A percentile compares a stretch with the other conserved stretches of the same genome.
These are phyloP conservation scores for Aspergillus biplanus DNA, from an alignment of 495 filamentous ascomycete species.

Conservation along the genomic window DNA sequence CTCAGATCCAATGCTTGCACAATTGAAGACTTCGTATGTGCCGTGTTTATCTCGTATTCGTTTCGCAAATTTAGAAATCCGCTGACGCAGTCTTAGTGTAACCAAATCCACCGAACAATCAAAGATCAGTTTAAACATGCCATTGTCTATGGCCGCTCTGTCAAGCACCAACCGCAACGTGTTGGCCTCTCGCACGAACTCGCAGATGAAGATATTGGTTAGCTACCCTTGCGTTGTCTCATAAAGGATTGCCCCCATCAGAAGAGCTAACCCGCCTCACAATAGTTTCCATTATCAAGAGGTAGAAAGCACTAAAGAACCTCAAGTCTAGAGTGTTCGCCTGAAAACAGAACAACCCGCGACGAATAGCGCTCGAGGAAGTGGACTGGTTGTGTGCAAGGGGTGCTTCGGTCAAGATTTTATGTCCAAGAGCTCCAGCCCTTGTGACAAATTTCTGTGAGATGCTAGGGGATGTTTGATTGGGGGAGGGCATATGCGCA, in stretches of 20 bases:
- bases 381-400: constrained; percentile 34
- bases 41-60: background rate
- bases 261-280: constrained; percentile 40
- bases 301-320: constrained; percentile 55
- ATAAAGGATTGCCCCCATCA: constrained; percentile 9
- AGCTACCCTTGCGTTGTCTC: constrained; percentile 37
- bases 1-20: constrained; percentile 80
- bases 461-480: constrained; percentile 41
- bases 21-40: constrained; percentile 94
- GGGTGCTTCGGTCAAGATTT: constrained; percentile 27
- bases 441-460: constrained; percentile 37
- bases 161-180: constrained; percentile 97
- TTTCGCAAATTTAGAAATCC: constrained; percentile 16
- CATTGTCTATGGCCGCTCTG: constrained; percentile 94
- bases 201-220: constrained; percentile 96
- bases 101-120: constrained; percentile 94
- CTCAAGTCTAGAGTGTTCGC: constrained; percentile 32
- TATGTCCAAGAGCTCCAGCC: constrained; percentile 26
- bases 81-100: constrained; percentile 66
- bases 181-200: constrained; percentile 92
- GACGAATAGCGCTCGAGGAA: constrained; percentile 35
- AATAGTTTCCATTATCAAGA: constrained; percentile 92
- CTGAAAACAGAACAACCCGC: constrained; percentile 33
- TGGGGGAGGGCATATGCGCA: constrained; percentile 37
- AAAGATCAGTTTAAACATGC: constrained; percentile 94